Base-by-base conservation (phyloP, 352 stramenopile genomes). In the Globisporangium nodosum region DNA sequence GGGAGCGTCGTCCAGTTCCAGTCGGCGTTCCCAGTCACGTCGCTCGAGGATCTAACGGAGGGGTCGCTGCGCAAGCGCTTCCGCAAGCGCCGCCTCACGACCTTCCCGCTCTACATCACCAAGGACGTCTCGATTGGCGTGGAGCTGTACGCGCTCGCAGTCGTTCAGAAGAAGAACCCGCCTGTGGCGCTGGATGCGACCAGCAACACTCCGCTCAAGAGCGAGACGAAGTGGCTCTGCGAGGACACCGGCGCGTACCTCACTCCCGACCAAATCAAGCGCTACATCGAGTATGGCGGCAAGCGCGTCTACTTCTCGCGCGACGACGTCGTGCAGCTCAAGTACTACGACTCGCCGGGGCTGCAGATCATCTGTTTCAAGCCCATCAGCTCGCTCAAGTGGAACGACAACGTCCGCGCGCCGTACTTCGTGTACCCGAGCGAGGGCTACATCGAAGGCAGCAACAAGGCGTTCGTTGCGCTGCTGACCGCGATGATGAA, bases 311-410 rank as follows among this genome's bases (percentile, higher is more conserved):
- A 92, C 55, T 92, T 92, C 43, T 81, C 81, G 15, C 69, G 65
- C n/a, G 85, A 94, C 56, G 85, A 94, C 52, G 51, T 94, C 18
- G 72, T 92, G 21, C 71, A 90, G 49, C 75, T 94, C 39, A 94
- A 94, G 61, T 70, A 88, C 54, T 91, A 85, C 59, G 85, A 85
- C 33, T 60, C 82, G 4, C 80, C 81, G 43, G 80, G 82, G 2
- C 67, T 94, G 20, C 80, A 94, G 60, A 49, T 92, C n/a, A 85
- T 94, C 33, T 90, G 76, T 53, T 94, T 94, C 49, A 86, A 90
- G 65, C 74, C 81, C 0, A 43, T 83, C 12, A 62, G 51, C 8
- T 74, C 77, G n/a, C 70, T 94, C 16, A 68, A 67, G 27, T 86
- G 74, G 68, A 84, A 88, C 54, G 67, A 79, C 42, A 92, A 86